Evolutionary conservation across 2,329 filamentous ascomycete genomes (phyloP), one percentile per base, ranked within the genome.

Genomic region (Sporothrix brasiliensis): DNA sequence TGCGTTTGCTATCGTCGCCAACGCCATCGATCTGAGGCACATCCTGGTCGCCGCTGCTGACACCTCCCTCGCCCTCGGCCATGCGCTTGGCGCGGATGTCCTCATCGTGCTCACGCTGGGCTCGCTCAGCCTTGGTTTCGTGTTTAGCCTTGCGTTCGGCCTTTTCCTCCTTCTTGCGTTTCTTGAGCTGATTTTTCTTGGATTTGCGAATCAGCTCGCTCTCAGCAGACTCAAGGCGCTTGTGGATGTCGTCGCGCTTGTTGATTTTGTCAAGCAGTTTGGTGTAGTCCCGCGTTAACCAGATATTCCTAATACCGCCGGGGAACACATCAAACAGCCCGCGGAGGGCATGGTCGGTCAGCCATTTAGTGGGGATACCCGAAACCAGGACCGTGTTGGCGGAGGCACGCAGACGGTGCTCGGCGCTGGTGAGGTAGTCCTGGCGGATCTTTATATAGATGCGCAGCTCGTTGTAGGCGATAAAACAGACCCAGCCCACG

Each of bases 281-380:
- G 56, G 94, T 92, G 74, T 93, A 90, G 77, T 99, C 92, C 72
- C 94, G 88, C 72, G 97, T 99, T 75, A 99, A 89, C 94, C 94
- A 99, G 61, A 99, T 92, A 75, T 98, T 98, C 72, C 92, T 88
- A 77, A 99, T 91, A 41, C 95, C 95, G 24, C 95, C 95, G 0
- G 95, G 95, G 75, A 97, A 98, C 1, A 98, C 94, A 78, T 99
- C 95, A 76, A 96, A 99, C 0, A 99, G 84, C 0, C 91, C 91
- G 71, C 89, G 86, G 4, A 99, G 85, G 0, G 92, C 92, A 58
- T 97, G 89, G 65, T 92, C 87, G 2, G 87, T 93, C 9, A 97
- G 87, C 95, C 95, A 99, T 77, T 96, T 97, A 53, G 87, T 83
- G 0, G 95, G 95, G 67, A 99, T 97, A 13, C 91, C 91, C 73